Evolutionary conservation across 345 rosid species (phyloP), one percentile per base, ranked within the genome.

Genomic region (Salix udensis): DNA sequence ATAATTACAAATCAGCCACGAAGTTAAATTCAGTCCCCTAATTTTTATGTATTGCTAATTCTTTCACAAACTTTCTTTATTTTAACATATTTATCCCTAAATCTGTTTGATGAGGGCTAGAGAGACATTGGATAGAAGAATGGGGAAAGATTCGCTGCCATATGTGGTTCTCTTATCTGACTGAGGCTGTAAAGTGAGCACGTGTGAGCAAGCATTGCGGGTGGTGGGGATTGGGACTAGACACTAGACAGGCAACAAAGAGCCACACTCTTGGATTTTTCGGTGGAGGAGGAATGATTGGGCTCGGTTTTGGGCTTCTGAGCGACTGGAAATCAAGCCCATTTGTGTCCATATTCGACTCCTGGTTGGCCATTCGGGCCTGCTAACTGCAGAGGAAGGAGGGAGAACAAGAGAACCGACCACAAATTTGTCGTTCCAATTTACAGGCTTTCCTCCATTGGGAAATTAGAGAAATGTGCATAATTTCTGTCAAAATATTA

Each of bases 141-240:
- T 6, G 36, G 78, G 65, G 0, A 19, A 3, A 67, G 53, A 39
- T 80, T 16, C 24, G 39, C 72, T 65, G 79, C 42, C 64, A 62
- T 16, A 7, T 31, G 68, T 5, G 6, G n/a, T 19, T 55, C 16
- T 34, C 19, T 65, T 19, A 14, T 65, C 42, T 26, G 68, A 61
- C 42, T 19, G 68, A 61, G 74, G 18, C 23, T 24, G 12, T 10
- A 1, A 61, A 34, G 70, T 3, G 8, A 53, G 64, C 77, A 61
- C 82, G 82, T 79, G 77, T 24, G 0, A 28, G 7, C 2, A 24
- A 19, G 8, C 8, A 24, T 24, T 24, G 26, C 26, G 26, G 26
- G 26, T 24, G 26, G 26, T 24, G 26, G 26, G 1, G 44, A 30
- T 37, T 23, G 48, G 71, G 67, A 70, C 67, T 50, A 26, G 39